Conservation (phyloP, 73 alveolate species). For the Symbiodinium pilosum region DNA sequence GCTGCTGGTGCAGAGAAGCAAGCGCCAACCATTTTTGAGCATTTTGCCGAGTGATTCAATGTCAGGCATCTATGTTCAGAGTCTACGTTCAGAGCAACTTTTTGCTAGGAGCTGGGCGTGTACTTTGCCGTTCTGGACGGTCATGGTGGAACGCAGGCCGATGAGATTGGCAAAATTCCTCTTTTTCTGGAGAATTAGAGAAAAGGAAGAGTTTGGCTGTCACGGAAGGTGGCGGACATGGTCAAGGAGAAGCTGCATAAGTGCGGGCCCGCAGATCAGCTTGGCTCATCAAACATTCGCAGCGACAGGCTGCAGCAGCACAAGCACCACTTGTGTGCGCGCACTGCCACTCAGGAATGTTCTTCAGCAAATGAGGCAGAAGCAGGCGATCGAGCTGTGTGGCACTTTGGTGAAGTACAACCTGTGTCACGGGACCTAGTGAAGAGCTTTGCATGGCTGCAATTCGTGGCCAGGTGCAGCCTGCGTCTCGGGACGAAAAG, state of each 20-base stretch:
- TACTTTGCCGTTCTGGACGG: slow-evolving; percentile 90
- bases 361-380: slow-evolving; percentile 85
- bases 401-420: not conserved
- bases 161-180: not conserved
- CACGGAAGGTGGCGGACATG: slow-evolving; percentile 68
- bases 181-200: not conserved
- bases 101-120: slow-evolving; percentile 87
- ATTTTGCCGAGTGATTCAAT: too few relatives aligned
- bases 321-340: too few relatives aligned
- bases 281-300: too few relatives aligned
- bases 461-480: slow-evolving; percentile 41
- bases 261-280: not conserved
- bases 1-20: too few relatives aligned
- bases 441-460: not conserved
- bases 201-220: too few relatives aligned
- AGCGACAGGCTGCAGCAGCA: too few relatives aligned
- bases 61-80: not conserved
- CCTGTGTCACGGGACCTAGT: not conserved
- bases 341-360: slow-evolving; percentile 27
- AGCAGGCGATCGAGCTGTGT: slow-evolving; percentile 19
- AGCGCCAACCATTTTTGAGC: too few relatives aligned
- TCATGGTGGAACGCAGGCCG: slow-evolving; percentile 90
- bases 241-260: slow-evolving; percentile 79
- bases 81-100: not conserved
- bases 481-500: slow-evolving; percentile 93